phyloP scores from a whole-genome alignment of 2,329 filamentous ascomycete genomes.

The Pestalotiopsis sp. region DNA sequence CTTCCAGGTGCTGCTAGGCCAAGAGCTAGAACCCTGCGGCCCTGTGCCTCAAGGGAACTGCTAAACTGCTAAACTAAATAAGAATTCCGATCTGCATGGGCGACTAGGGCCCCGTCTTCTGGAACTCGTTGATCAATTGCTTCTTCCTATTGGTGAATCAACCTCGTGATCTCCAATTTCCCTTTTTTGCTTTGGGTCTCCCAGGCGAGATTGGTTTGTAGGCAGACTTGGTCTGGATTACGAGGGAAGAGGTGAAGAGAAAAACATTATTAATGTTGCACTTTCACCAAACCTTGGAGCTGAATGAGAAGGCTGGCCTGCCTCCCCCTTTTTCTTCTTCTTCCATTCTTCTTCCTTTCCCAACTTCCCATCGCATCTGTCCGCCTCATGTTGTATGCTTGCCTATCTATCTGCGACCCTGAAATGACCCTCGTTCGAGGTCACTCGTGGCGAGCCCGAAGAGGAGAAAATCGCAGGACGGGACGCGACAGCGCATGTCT shows the following conservation, averaged over 20 bases:
- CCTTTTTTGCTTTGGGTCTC: not conserved
- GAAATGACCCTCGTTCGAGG: not conserved
- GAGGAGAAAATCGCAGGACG: not conserved
- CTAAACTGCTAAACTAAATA: not conserved
- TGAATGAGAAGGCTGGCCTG: not conserved
- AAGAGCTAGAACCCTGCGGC: not conserved
- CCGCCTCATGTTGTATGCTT: not conserved
- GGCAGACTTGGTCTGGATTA: not conserved
- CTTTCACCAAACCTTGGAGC: not conserved
- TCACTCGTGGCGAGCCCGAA: not conserved
- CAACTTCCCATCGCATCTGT: not conserved
- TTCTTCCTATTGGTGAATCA: slow-evolving; percentile 3
- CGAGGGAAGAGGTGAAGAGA: not conserved
- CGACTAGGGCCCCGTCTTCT: not conserved
- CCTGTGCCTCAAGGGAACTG: not conserved
- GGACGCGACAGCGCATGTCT: not conserved
- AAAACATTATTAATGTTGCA: not conserved
- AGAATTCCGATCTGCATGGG: slow-evolving; percentile 4
- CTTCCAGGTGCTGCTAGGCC: not conserved
- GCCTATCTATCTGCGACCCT: not conserved
- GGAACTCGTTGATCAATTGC: not conserved
- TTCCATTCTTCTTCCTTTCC: not conserved
- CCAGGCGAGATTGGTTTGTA: slow-evolving; percentile 6
- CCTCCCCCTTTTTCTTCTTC: not conserved
- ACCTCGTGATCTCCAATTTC: slow-evolving; percentile 6